Base-by-base conservation (phyloP, 805 yeast species). In the Metschnikowia vanudenii region DNA sequence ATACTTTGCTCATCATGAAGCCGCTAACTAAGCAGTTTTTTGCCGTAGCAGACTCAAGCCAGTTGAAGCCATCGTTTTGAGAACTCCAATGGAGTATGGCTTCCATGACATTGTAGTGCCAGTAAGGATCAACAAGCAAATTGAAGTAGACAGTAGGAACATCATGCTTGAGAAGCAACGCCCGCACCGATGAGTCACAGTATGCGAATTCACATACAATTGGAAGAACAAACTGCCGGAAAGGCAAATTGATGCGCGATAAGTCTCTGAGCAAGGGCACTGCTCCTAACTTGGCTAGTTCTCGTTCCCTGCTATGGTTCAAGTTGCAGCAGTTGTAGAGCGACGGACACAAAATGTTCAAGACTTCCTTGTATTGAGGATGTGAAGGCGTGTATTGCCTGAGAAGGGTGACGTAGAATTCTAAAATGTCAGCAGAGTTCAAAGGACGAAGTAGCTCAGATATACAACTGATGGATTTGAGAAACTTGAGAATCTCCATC, bases 31-130 rank as follows among this genome's bases (percentile, higher is more conserved):
- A 54, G 45, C 73, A 67, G 24, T 58, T 57, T 3, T 52, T 51
- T 18, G 63, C 71, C 17, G 43, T 56, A 18, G 62, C 59, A 43
- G 59, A 52, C 22, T 52, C 65, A 26, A 59, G 61, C 37, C 41
- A 53, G 8, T 57, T 58, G 35, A 41, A 61, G 7, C 46, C 52
- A 4, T 61, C 59, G 40, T 63, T 65, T 44, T 53, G 67, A 52
- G 60, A 58, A 49, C 53, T 60, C 80, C 73, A 75, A 51, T 56
- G 60, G 9, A 73, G 38, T 2, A 80, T 64, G 0, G 82, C 73
- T 24, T 79, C 82, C 50, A 78, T 65, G 2, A 82, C 79, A 56
- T 75, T 77, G 16, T 76, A 73, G 57, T 78, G 81, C 83, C 84
- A 80, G 53, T 79, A 78, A 0, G 80, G 74, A 53, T 80, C 82